Conservation (phyloP, 345 rosid genomes). For the Populus tremula region DNA sequence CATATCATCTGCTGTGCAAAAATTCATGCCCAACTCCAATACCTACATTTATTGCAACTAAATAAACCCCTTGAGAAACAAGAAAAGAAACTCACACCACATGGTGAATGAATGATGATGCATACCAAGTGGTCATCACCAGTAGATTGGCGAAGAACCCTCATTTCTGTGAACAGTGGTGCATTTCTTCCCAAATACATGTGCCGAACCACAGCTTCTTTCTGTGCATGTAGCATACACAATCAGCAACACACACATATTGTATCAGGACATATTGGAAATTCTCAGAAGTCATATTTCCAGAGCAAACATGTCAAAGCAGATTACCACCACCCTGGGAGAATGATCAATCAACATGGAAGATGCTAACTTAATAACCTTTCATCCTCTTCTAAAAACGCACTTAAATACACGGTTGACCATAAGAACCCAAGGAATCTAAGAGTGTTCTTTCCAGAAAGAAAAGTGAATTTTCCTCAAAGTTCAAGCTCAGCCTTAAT, state of each 20-base stretch:
- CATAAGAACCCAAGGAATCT: neutral
- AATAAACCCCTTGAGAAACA: conserved; percentile 11
- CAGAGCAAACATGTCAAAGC: neutral
- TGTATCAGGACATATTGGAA: conserved; percentile 6
- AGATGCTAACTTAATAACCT: neutral
- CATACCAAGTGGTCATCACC: conserved; percentile 91
- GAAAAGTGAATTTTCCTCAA: neutral
- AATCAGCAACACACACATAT: neutral
- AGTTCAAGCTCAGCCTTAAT: neutral
- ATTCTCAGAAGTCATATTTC: neutral
- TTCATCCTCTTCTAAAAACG: neutral
- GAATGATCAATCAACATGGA: no score
- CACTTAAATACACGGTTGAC: neutral
- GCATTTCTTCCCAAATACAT: conserved; percentile 89
- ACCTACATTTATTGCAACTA: conserved; percentile 50
- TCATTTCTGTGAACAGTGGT: conserved; percentile 75
- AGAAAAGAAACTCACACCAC: neutral
- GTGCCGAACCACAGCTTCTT: conserved; percentile 64
- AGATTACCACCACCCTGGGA: neutral
- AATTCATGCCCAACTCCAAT: conserved; percentile 83
- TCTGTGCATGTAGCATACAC: conserved; percentile 45
- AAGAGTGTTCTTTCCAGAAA: neutral
- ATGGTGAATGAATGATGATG: neutral
- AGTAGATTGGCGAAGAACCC: conserved; percentile 54
- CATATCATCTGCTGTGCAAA: conserved; percentile 92